A percentile compares a stretch with the other conserved stretches of the same genome.
These are phyloP conservation scores for Perkinsus chesapeaki DNA, from an alignment of 169 alveolate species.

Conservation along the genomic window DNA sequence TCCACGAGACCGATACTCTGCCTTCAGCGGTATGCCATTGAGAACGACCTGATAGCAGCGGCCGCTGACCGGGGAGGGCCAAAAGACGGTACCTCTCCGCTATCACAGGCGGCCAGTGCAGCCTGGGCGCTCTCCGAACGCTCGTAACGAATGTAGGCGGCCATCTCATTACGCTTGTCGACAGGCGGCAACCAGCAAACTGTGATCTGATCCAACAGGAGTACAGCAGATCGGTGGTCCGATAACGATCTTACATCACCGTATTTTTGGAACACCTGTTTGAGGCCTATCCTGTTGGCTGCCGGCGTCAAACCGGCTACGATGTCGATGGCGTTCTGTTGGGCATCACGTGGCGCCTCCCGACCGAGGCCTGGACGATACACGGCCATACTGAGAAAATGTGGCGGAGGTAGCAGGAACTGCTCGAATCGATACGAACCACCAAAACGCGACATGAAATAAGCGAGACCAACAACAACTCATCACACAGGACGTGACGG, in stretches of 20 bases:
- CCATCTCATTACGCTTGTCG: neutral
- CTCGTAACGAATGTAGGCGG: neutral
- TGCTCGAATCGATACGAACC: no score
- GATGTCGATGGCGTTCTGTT: neutral
- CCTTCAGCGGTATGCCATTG: neutral
- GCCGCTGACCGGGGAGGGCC: neutral
- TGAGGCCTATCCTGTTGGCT: neutral
- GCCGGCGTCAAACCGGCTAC: neutral
- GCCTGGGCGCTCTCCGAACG: neutral
- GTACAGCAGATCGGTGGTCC: neutral
- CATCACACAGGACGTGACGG: neutral
- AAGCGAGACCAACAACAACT: neutral
- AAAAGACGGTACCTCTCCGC: neutral
- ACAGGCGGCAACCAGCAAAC: neutral
- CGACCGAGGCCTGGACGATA: slow-evolving; percentile 2
- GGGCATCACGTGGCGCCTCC: neutral
- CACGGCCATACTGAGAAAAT: neutral
- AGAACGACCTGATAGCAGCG: neutral
- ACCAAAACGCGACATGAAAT: neutral
- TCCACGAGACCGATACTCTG: neutral
- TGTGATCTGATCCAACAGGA: neutral
- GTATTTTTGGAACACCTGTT: neutral
- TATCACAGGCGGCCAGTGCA: neutral
- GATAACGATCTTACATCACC: neutral
- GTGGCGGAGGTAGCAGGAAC: neutral